These are phyloP conservation scores for Colletotrichum musae DNA, from an alignment of 2,329 filamentous ascomycete genomes.

Conservation along the genomic window DNA sequence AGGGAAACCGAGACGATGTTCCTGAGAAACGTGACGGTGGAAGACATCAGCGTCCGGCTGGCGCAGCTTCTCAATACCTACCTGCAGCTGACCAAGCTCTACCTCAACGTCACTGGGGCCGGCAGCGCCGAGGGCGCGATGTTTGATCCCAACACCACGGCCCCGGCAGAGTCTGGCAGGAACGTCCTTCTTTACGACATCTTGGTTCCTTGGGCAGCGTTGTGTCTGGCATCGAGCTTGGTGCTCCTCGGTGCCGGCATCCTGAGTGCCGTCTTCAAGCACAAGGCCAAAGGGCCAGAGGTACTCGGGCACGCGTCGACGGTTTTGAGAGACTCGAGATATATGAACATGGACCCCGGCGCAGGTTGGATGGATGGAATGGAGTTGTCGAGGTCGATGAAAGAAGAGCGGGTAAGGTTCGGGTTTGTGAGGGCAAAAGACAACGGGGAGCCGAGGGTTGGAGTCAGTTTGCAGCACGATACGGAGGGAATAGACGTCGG, in stretches of 20 bases:
- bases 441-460: neutral
- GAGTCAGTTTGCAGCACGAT: neutral
- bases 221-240: constrained; percentile 11
- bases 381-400: constrained; percentile 2
- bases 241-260: neutral
- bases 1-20: neutral
- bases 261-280: neutral
- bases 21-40: neutral
- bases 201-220: constrained; percentile 3
- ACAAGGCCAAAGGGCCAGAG: constrained; percentile 7
- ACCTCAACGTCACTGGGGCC: neutral
- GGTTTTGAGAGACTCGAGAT: neutral
- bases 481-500: too few species aligned
- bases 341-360: neutral
- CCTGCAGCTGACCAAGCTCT: neutral
- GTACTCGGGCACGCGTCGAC: constrained; percentile 6
- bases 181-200: neutral
- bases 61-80: neutral
- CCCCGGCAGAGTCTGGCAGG: neutral
- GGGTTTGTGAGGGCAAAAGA: constrained; percentile 12
- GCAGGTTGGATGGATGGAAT: neutral
- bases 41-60: neutral
- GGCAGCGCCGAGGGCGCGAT: neutral
- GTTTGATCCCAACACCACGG: neutral
- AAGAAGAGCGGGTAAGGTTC: neutral